Percentiles rank a stretch among this genome's conserved stretches.
phyloP scores from a whole-genome alignment of 768 basidiomycete genomes.

The Steccherinum ochraceum region DNA sequence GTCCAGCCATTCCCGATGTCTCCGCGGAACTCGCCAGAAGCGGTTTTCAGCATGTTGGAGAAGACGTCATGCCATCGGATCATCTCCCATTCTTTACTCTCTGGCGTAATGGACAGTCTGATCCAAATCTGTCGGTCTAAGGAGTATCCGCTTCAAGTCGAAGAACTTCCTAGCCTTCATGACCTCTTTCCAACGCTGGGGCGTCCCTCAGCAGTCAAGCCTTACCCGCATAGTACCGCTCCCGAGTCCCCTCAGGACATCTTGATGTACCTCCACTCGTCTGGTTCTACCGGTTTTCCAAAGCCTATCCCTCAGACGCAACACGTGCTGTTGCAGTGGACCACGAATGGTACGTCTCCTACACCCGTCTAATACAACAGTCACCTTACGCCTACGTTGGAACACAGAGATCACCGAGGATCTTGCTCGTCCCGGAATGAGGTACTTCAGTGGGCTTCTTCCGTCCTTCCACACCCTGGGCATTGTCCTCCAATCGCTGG shows the following conservation, averaged over 20 bases:
- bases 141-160: conserved; percentile 8
- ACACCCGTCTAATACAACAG: no score
- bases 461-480: conserved; percentile 14
- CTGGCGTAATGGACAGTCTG: conserved; percentile 25
- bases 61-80: conserved; percentile 33
- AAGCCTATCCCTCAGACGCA: conserved; percentile 28
- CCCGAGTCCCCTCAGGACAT: neutral
- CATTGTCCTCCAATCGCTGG: conserved; percentile 8
- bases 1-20: conserved; percentile 28
- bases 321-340: conserved; percentile 12
- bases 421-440: neutral
- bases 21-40: conserved; percentile 30
- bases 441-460: neutral
- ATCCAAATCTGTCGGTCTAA: conserved; percentile 11
- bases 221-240: conserved; percentile 1
- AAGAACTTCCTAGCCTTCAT: conserved; percentile 12
- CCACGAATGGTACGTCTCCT: conserved; percentile 4
- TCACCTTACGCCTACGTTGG: no score
- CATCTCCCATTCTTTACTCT: conserved; percentile 27
- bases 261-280: conserved; percentile 39
- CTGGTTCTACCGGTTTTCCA: conserved; percentile 43
- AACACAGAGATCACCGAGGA: conserved; percentile 6
- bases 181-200: conserved; percentile 9
- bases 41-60: conserved; percentile 28
- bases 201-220: conserved; percentile 7